These are phyloP conservation scores for Ophiostoma ips DNA, from an alignment of 2,329 filamentous ascomycete genomes.

Conservation along the genomic window DNA sequence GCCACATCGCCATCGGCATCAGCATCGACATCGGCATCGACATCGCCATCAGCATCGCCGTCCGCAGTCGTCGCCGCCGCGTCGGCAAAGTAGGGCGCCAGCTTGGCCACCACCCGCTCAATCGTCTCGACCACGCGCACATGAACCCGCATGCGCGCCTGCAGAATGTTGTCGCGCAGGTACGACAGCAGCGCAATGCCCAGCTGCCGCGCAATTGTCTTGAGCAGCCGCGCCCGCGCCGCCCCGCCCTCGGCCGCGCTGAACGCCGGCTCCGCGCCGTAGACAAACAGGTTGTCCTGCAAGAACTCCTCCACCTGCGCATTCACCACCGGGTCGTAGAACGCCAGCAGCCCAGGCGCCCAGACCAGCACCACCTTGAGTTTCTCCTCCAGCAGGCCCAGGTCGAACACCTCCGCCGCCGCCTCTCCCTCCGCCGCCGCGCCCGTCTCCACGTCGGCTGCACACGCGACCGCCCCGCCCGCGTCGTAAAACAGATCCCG, in stretches of 20 bases:
- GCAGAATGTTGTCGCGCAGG: constrained; percentile 32
- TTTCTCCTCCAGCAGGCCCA: constrained; percentile 6
- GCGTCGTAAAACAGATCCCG: constrained; percentile 20
- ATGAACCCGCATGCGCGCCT: constrained; percentile 27
- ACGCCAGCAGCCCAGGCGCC: constrained; percentile 36
- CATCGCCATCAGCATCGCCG: constrained; percentile 9
- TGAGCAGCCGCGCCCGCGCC: constrained; percentile 20
- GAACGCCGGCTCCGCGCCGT: constrained; percentile 19
- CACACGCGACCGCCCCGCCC: neutral
- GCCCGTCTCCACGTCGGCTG: neutral
- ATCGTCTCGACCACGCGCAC: constrained; percentile 29
- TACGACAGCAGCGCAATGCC: constrained; percentile 32
- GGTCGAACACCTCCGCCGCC: neutral
- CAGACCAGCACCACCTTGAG: constrained; percentile 28
- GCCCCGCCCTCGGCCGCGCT: constrained; percentile 20
- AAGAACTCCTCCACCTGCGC: constrained; percentile 30
- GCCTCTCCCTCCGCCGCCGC: neutral
- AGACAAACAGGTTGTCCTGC: constrained; percentile 27
- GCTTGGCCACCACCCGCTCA: constrained; percentile 28
- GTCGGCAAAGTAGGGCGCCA: constrained; percentile 26
- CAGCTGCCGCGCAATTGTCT: constrained; percentile 25
- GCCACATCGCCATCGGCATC: neutral
- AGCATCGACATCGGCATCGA: constrained; percentile 10
- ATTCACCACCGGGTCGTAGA: constrained; percentile 29
- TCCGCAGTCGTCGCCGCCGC: too few relatives aligned